These are phyloP conservation scores for Ophiosphaerella narmari DNA, from an alignment of 2,329 filamentous ascomycete genomes.

Conservation along the genomic window DNA sequence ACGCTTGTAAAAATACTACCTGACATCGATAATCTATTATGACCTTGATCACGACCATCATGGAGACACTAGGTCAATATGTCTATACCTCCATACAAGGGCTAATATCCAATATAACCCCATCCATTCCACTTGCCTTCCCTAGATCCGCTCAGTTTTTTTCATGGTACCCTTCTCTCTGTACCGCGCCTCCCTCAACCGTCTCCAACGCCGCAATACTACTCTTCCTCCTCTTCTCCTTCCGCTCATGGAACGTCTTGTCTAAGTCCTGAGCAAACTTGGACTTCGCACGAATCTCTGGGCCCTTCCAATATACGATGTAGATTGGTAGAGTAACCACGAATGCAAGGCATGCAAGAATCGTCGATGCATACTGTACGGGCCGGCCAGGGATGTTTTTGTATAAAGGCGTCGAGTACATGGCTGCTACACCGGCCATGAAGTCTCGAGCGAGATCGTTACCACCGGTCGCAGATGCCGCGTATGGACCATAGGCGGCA, in stretches of 20 bases:
- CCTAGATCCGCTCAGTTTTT: too few relatives aligned
- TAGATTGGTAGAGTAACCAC: slow-evolving; percentile 59
- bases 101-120: too few relatives aligned
- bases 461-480: slow-evolving; percentile 74
- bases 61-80: too few relatives aligned
- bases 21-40: too few relatives aligned
- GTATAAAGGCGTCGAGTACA: slow-evolving; percentile 64
- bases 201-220: slow-evolving; percentile 19
- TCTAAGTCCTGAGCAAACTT: slow-evolving; percentile 57
- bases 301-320: slow-evolving; percentile 61
- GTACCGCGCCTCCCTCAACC: slow-evolving; percentile 8
- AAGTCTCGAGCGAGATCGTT: slow-evolving; percentile 77
- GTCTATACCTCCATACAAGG: too few relatives aligned
- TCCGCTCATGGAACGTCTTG: slow-evolving; percentile 32
- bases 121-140: too few relatives aligned
- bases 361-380: slow-evolving; percentile 59
- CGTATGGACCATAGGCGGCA: slow-evolving; percentile 72
- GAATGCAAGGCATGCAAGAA: slow-evolving; percentile 57
- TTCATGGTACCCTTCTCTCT: slow-evolving; percentile 1
- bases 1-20: too few relatives aligned
- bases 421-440: slow-evolving; percentile 71
- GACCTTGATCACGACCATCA: too few relatives aligned
- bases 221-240: slow-evolving; percentile 33
- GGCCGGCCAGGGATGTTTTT: slow-evolving; percentile 44
- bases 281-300: slow-evolving; percentile 55